These are phyloP conservation scores for Eucalyptus pauciflora DNA, from an alignment of 345 rosid species.

Conservation along the genomic window DNA sequence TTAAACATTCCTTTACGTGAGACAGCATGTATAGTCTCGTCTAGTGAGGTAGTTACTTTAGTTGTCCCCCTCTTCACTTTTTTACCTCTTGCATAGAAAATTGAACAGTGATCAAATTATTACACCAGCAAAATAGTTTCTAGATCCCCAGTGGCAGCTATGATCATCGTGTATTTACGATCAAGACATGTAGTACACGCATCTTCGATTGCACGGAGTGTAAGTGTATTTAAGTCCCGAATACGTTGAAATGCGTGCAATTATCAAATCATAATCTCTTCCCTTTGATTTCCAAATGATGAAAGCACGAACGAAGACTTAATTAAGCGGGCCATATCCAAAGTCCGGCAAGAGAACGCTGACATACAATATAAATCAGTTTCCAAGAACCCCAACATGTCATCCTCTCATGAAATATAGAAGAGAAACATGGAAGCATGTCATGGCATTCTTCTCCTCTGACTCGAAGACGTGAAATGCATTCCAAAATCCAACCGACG, in stretches of 20 bases:
- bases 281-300: neutral
- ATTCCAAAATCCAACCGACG: neutral
- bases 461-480: neutral
- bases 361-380: neutral
- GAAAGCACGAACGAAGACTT: neutral
- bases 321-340: neutral
- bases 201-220: neutral
- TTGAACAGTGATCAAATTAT: neutral
- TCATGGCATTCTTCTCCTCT: neutral
- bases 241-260: neutral
- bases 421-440: neutral
- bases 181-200: neutral
- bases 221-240: neutral
- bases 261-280: neutral
- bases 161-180: neutral
- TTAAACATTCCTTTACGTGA: fast-evolving
- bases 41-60: neutral
- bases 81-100: neutral
- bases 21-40: neutral
- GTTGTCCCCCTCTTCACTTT: neutral
- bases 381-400: neutral
- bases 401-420: neutral
- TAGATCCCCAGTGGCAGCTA: neutral
- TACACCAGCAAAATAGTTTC: neutral
- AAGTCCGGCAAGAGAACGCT: neutral